A percentile compares a stretch with the other conserved stretches of the same genome.
These are phyloP conservation scores for Colletotrichum abscissum DNA, from an alignment of 2,329 filamentous ascomycete genomes.

Conservation along the genomic window DNA sequence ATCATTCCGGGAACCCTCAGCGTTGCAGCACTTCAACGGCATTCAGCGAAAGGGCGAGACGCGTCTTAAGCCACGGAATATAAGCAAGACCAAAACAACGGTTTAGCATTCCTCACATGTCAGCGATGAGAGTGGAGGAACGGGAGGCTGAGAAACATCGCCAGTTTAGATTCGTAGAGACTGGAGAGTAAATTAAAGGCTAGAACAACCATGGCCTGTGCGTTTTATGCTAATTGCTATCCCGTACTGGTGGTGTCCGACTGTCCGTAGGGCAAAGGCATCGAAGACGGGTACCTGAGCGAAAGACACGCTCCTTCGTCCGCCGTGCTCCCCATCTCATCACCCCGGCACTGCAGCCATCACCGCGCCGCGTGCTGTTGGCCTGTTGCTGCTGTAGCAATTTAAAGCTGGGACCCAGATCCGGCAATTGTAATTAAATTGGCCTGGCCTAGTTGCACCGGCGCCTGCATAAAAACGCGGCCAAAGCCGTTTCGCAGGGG, in stretches of 20 bases:
- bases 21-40: constrained; percentile 22
- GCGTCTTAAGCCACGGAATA: neutral
- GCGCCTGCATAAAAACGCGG: constrained; percentile 6
- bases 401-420: constrained; percentile 17
- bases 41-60: neutral
- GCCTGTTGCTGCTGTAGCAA: constrained; percentile 19
- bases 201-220: constrained; percentile 16
- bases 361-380: constrained; percentile 15
- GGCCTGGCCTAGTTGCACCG: neutral
- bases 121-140: neutral
- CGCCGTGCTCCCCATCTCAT: neutral
- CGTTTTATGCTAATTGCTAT: neutral
- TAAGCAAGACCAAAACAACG: constrained; percentile 1
- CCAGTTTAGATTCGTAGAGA: neutral
- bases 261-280: neutral
- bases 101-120: neutral
- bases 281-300: neutral
- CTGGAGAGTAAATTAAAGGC: neutral
- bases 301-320: neutral
- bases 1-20: constrained; percentile 9
- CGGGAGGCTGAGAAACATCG: neutral
- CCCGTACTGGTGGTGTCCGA: too few relatives aligned
- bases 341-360: neutral
- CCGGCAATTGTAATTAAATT: constrained; percentile 30
- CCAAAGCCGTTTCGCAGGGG: constrained; percentile 8